Conservation (phyloP, 805 yeast species). For the Candida chauliodis region DNA sequence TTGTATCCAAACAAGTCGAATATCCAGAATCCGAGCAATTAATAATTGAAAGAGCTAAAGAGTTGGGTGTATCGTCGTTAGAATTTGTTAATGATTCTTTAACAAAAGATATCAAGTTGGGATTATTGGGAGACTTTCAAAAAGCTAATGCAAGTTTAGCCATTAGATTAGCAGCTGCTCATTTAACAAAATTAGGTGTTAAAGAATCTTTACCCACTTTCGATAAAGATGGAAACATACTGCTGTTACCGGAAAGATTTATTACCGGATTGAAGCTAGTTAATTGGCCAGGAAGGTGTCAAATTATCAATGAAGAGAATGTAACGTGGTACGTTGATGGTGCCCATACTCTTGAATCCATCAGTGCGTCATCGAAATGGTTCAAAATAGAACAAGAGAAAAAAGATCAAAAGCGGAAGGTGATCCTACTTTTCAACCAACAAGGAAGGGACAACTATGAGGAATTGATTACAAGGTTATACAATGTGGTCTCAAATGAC, state of each 20-base stretch:
- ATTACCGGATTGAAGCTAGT: conserved; percentile 61
- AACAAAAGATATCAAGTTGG: conserved; percentile 47
- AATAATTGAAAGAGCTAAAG: conserved; percentile 64
- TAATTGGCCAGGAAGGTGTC: conserved; percentile 96
- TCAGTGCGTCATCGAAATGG: conserved; percentile 83
- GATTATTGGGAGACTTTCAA: conserved; percentile 85
- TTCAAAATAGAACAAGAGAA: conserved; percentile 33
- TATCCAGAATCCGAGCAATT: conserved; percentile 51
- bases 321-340: conserved; percentile 90
- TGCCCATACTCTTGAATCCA: conserved; percentile 90
- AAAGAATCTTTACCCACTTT: conserved; percentile 22
- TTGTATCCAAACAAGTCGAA: conserved; percentile 55
- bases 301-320: conserved; percentile 49
- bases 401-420: conserved; percentile 19
- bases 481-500: conserved; percentile 27
- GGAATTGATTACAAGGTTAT: conserved; percentile 54
- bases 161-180: conserved; percentile 60
- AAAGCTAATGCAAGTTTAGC: conserved; percentile 85
- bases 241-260: conserved; percentile 47
- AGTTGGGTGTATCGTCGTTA: conserved; percentile 46
- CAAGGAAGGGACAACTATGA: conserved; percentile 82
- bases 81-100: conserved; percentile 46
- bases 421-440: conserved; percentile 81
- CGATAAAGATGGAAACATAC: conserved; percentile 12
- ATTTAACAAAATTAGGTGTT: conserved; percentile 50